Conservation (phyloP, 257 asterid species). For the Solanum habrochaites region DNA sequence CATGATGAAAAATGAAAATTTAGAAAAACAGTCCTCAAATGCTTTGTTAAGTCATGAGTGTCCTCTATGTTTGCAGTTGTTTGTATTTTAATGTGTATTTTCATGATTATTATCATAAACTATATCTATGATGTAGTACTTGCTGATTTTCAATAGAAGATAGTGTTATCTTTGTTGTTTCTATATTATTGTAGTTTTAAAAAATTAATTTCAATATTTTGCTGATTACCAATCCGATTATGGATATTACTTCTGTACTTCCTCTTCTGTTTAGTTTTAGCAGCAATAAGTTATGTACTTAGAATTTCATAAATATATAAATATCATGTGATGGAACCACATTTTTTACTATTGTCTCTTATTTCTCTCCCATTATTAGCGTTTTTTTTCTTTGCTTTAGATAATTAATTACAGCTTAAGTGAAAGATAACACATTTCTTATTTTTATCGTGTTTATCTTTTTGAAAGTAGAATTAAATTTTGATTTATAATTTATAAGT, state of each 20-base stretch:
- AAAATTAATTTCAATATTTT: neutral
- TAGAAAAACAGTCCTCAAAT: neutral
- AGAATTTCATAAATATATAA: too few species aligned
- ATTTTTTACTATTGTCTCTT: too few species aligned
- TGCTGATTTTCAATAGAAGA: neutral
- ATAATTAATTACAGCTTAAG: neutral
- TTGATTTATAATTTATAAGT: too few species aligned
- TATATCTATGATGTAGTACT: neutral
- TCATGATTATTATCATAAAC: neutral
- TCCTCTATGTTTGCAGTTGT: neutral
- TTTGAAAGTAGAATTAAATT: neutral
- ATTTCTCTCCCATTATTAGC: neutral
- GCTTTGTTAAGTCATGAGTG: neutral
- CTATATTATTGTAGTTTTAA: neutral
- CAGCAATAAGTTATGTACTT: neutral
- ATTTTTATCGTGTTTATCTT: too few species aligned
- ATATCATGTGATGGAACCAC: too few species aligned
- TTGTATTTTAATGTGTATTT: neutral
- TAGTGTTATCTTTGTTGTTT: neutral
- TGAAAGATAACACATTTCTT: neutral
- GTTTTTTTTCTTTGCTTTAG: too few species aligned
- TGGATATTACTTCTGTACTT: neutral
- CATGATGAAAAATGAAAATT: neutral
- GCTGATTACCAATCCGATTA: neutral
- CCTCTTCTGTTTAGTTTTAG: neutral